Base-by-base conservation (phyloP, 1,284 basidiomycete species). In the Puccinia polysora region DNA sequence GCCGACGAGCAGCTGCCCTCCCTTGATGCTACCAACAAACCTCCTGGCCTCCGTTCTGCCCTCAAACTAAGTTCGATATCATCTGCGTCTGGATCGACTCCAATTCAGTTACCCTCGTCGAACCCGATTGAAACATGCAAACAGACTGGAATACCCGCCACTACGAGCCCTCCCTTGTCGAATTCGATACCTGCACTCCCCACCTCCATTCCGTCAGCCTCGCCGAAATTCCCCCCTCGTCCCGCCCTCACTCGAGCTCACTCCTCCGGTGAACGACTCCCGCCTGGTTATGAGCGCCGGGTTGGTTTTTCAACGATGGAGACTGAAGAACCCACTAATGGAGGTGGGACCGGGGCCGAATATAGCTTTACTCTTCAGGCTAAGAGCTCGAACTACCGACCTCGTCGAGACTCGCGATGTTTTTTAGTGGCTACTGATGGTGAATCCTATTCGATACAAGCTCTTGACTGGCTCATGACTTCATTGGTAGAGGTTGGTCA, bases 331-430 rank as follows among this genome's bases (percentile, higher is more conserved):
- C 58, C 69, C 5, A 64, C 59, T 8, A 64, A 56, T 7, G 69
- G 69, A 32, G 58, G 59, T 30, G 69, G 69, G 38, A 56, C 59
- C 18, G 69, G 69, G 43, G 60, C 58, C 36, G 69, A 72, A 49
- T 72, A 72, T 45, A 72, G 69, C 59, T 72, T 72, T 49, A 72
- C 69, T 0, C 58, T 72, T 38, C 69, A 72, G 47, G 69, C 69
- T 15, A 72, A 72, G 60, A 64, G 59, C 40, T 64, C 58, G 15
- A 72, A 72, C 23, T 72, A 72, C 15, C 34, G 28, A 20, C 59
- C 69, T n/a, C 40, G 69, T 30, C 59, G 59, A 25, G 69, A 72
- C 36, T 72, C 69, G 49, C 18, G 69, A 34, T 72, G 59, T 30
- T 64, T 72, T 20, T 64, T 72, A 14, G 69, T 64, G 1, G 69